phyloP scores from a whole-genome alignment of 2,329 filamentous ascomycete species.

The Plectosphaerella cucumerina region DNA sequence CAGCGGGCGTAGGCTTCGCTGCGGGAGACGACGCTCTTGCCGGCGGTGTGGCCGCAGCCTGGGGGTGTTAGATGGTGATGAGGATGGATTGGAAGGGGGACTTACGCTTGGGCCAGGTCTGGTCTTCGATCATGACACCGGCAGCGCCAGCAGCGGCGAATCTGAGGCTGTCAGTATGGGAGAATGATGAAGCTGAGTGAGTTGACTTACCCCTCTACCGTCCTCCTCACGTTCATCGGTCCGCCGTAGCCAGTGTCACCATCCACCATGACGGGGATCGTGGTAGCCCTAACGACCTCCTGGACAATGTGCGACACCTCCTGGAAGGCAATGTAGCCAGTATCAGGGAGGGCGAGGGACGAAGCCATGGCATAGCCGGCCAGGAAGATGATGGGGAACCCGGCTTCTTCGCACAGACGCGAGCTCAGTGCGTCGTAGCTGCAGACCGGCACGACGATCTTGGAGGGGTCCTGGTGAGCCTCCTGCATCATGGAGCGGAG shows the following conservation, averaged over 20 bases:
- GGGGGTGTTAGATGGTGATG: not conserved
- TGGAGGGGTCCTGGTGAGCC: conserved; percentile 30
- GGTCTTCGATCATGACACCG: conserved; percentile 39
- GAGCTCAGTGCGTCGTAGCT: conserved; percentile 38
- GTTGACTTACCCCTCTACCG: conserved; percentile 25
- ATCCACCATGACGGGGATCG: conserved; percentile 37
- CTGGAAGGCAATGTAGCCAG: conserved; percentile 42
- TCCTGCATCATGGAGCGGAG: conserved; percentile 34
- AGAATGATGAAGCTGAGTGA: not conserved
- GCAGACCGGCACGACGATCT: conserved; percentile 37
- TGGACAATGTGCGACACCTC: conserved; percentile 41
- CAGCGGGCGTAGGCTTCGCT: conserved; percentile 40
- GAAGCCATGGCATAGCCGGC: conserved; percentile 35
- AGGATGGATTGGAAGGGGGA: not conserved
- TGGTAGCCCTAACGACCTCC: conserved; percentile 30
- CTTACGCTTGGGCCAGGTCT: conserved; percentile 43
- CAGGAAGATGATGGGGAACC: conserved; percentile 39
- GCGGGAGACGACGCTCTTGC: conserved; percentile 38
- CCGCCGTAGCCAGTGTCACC: conserved; percentile 43
- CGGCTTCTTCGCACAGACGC: conserved; percentile 37
- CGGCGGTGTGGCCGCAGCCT: conserved; percentile 35
- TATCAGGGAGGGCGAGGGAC: conserved; percentile 36
- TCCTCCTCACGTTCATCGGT: conserved; percentile 40
- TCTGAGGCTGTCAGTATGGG: conserved; percentile 6
- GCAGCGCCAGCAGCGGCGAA: conserved; percentile 35